phyloP scores from a whole-genome alignment of 805 yeast species.

The Ogataea pilisensis region DNA sequence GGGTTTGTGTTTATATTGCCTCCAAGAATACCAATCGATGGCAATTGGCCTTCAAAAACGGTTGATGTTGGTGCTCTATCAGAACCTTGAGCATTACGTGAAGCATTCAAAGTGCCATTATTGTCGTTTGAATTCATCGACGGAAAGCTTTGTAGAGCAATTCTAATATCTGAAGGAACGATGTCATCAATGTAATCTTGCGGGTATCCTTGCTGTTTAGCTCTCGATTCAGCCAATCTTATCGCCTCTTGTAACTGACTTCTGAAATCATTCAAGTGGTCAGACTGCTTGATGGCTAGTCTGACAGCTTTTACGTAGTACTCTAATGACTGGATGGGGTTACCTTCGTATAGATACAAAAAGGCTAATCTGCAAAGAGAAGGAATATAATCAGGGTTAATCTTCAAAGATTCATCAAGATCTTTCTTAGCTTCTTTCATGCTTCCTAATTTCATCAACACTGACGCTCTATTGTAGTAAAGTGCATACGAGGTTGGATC shows the following conservation, averaged over 20 bases:
- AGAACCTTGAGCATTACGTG: not conserved
- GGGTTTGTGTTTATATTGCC: not conserved
- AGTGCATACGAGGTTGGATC: constrained; percentile 33
- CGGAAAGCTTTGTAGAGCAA: constrained; percentile 18
- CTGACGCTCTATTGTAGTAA: constrained; percentile 39
- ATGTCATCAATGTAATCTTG: constrained; percentile 26
- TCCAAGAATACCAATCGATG: constrained; percentile 2
- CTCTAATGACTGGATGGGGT: constrained; percentile 33
- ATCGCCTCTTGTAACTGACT: constrained; percentile 26
- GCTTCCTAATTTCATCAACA: constrained; percentile 32
- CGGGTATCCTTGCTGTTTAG: constrained; percentile 31
- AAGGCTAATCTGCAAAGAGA: constrained; percentile 38
- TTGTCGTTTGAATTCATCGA: not conserved
- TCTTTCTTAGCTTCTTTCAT: constrained; percentile 35
- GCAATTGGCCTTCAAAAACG: constrained; percentile 13
- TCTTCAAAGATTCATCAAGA: constrained; percentile 27
- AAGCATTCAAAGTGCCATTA: not conserved
- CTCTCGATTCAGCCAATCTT: constrained; percentile 27
- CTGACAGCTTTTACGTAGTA: constrained; percentile 34
- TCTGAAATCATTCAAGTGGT: constrained; percentile 22
- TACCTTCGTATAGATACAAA: constrained; percentile 32
- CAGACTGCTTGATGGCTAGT: constrained; percentile 14
- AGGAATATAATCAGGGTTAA: constrained; percentile 35
- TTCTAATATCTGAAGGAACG: constrained; percentile 23
- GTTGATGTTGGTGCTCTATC: constrained; percentile 6